Percentiles rank a stretch among this genome's conserved stretches.
Conservation (phyloP, 208 protist species). For the Crithidia acanthocephali region DNA sequence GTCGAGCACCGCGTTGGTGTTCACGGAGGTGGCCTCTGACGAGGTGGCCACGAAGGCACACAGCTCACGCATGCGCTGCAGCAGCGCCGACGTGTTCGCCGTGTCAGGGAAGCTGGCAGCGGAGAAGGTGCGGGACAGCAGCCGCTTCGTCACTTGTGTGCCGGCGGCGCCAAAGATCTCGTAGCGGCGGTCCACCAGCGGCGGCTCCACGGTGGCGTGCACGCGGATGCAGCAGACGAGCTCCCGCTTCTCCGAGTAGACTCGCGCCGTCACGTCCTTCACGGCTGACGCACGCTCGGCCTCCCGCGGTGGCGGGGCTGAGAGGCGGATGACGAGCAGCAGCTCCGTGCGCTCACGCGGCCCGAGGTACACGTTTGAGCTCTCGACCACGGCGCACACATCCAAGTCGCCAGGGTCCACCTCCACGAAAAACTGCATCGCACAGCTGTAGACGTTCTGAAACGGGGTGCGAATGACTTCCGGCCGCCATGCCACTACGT, state of each 20-base stretch:
- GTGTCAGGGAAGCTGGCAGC: conserved; percentile 57
- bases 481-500: conserved; percentile 61
- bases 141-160: conserved; percentile 57
- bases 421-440: conserved; percentile 79
- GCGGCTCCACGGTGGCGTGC: conserved; percentile 56
- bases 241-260: conserved; percentile 75
- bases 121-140: conserved; percentile 72
- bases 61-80: conserved; percentile 72
- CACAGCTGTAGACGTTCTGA: conserved; percentile 60
- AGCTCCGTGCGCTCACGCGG: conserved; percentile 66
- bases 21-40: conserved; percentile 49
- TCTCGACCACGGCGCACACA: conserved; percentile 44
- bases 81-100: conserved; percentile 37
- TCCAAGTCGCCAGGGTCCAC: conserved; percentile 38
- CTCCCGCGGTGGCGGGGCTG: neutral
- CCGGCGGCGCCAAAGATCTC: conserved; percentile 81
- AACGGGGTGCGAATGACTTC: conserved; percentile 68
- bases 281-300: neutral
- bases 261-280: conserved; percentile 40
- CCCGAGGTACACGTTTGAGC: conserved; percentile 59
- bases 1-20: conserved; percentile 78
- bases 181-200: conserved; percentile 84
- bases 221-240: conserved; percentile 68
- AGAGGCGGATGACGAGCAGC: conserved; percentile 58
- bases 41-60: conserved; percentile 62